Evolutionary conservation across 176 grass and related monocot species (phyloP).

Genomic region (Typha latifolia): DNA sequence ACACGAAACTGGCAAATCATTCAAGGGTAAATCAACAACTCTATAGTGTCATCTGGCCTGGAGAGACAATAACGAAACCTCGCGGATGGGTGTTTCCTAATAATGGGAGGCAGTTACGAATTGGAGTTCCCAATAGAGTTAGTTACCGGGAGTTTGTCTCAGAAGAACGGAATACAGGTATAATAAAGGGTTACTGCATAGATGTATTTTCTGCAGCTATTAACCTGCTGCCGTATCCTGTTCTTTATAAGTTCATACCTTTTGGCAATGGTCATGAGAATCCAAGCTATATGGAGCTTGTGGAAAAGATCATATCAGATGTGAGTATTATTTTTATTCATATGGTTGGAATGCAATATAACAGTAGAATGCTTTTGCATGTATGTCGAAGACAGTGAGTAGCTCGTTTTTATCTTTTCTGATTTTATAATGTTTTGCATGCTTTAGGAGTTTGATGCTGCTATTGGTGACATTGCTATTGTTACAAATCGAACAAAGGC

Average conservation of each 20-base stretch:
- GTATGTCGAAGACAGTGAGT: background rate
- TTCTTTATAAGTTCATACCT: slow-evolving; percentile 50
- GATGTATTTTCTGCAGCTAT: slow-evolving; percentile 86
- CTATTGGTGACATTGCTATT: slow-evolving; percentile 59
- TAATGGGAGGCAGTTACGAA: slow-evolving; percentile 63
- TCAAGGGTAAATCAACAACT: slow-evolving; percentile 33
- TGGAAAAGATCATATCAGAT: slow-evolving; percentile 36
- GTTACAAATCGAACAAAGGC: slow-evolving; percentile 60
- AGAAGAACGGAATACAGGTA: slow-evolving; percentile 19
- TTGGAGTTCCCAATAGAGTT: slow-evolving; percentile 65
- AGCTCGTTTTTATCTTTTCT: background rate
- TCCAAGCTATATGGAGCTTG: slow-evolving; percentile 48
- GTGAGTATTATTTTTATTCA: slow-evolving; percentile 40
- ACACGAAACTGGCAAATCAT: slow-evolving; percentile 42
- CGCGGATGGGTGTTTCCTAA: slow-evolving; percentile 83
- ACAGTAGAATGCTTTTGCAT: too few species aligned
- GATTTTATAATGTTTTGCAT: background rate
- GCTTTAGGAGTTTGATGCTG: slow-evolving; percentile 64
- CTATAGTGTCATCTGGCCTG: slow-evolving; percentile 54
- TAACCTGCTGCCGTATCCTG: slow-evolving; percentile 62
- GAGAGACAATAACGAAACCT: slow-evolving; percentile 41
- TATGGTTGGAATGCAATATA: background rate
- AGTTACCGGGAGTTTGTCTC: slow-evolving; percentile 63
- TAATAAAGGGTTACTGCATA: slow-evolving; percentile 55
- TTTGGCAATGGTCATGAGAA: slow-evolving; percentile 55